Base-by-base conservation (phyloP, 305 asterid genomes). In the Lippia alba region DNA sequence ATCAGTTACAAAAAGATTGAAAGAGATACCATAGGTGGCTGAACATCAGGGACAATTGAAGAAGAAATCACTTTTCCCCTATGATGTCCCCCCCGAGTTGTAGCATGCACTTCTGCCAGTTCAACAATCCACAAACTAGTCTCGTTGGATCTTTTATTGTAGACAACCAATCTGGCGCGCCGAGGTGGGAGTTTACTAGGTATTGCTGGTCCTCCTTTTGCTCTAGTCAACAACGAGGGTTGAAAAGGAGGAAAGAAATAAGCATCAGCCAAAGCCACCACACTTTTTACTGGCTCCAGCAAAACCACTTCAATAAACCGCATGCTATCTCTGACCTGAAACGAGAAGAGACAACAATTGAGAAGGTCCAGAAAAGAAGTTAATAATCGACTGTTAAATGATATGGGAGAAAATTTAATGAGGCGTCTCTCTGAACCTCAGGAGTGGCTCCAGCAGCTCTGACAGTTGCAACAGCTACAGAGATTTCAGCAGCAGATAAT, bases 221-320 rank as follows among this genome's bases (percentile, higher is more conserved):
- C 80, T 79, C 97, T 84, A 53, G 86, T 81, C 81, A 94, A 74
- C 82, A 91, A 77, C 12, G 98, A 91, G 17, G 97, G 94, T 79
- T 91, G 99, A 73, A 91, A 91, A 61, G 99, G 99, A 41, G 99
- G 98, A 74, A 90, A 94, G 80, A 90, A 94, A 76, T 94, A 94
- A 30, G 99, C 99, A 84, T 91, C 98, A 14, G 99, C 98, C 33
- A 94, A 81, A 34, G 98, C 97, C 74, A 94, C 88, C 14, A 91
- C 90, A 70, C 74, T 80, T 78, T 94, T 94, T 6, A 83, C 95
- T 16, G 99, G 99, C 76, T 94, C 99, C 90, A 88, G 73, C 46
- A 94, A 86, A 66, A 92, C 97, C 55, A 88, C 97, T 77, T 90
- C 98, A 61, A 91, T 79, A 76, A 94, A 94, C 71, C 99, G 79